These are phyloP conservation scores for Aegilops umbellulata DNA, from an alignment of 176 grass and related monocot species.

Conservation along the genomic window DNA sequence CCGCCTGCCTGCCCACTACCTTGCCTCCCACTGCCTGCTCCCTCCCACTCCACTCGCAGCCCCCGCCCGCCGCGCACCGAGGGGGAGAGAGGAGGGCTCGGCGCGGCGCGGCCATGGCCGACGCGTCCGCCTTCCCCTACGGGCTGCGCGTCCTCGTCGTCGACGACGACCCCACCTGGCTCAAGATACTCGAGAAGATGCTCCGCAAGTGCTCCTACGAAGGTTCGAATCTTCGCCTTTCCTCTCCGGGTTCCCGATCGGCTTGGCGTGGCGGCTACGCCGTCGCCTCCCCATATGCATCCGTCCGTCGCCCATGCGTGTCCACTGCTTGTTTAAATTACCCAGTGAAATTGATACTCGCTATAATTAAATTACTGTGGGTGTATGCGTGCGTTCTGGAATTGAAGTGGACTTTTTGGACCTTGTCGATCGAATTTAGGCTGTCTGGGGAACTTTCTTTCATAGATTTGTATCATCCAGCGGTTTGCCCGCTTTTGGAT, in stretches of 20 bases:
- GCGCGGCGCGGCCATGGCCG: slow-evolving; percentile 38
- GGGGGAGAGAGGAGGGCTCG: neutral
- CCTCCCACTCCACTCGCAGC: slow-evolving; percentile 19
- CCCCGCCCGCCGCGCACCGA: neutral
- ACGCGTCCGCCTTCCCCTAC: slow-evolving; percentile 74
- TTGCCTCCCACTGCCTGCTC: slow-evolving; percentile 20
- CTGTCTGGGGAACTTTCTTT: neutral
- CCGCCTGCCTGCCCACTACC: neutral
- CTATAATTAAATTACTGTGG: neutral
- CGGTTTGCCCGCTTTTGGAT: neutral
- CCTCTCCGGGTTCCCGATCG: neutral
- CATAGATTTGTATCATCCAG: neutral
- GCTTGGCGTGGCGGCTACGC: neutral
- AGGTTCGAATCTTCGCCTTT: slow-evolving; percentile 60
- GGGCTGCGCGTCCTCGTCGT: slow-evolving; percentile 97
- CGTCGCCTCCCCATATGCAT: neutral
- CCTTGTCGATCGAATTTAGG: neutral
- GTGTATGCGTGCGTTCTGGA: neutral
- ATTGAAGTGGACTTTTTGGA: neutral
- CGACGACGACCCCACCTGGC: slow-evolving; percentile 95
- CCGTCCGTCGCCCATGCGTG: neutral
- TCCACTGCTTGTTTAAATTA: slow-evolving; percentile 32
- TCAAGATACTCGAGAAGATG: slow-evolving; percentile 99
- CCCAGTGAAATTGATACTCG: neutral
- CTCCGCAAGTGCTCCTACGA: slow-evolving; percentile 97